These are phyloP conservation scores for Carex arenaria DNA, from an alignment of 202 grass and related monocot genomes.

Conservation along the genomic window DNA sequence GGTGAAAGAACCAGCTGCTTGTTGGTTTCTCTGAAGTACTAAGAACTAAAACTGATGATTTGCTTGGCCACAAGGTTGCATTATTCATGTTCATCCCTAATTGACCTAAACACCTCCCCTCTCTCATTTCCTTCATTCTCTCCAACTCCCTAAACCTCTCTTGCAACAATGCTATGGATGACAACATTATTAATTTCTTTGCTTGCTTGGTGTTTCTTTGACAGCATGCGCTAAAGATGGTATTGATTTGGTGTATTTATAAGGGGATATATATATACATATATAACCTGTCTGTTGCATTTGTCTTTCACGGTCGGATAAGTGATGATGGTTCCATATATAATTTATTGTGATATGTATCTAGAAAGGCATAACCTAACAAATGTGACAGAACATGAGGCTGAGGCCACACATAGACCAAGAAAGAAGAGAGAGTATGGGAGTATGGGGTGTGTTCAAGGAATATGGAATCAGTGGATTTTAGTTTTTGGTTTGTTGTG, in stretches of 20 bases:
- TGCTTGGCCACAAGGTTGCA: neutral
- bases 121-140: constrained; percentile 39
- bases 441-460: constrained; percentile 14
- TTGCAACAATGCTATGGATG: constrained; percentile 43
- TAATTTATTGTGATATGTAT: neutral
- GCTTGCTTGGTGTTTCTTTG: too few relatives aligned
- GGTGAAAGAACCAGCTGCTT: constrained; percentile 51
- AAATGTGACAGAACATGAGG: constrained; percentile 1
- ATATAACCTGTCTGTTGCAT: constrained; percentile 4
- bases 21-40: constrained; percentile 10
- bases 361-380: constrained; percentile 5
- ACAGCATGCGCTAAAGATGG: neutral
- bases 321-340: neutral
- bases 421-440: constrained; percentile 29
- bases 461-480: neutral
- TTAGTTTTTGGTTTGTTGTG: constrained; percentile 12
- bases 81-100: neutral
- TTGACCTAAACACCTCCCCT: constrained; percentile 1
- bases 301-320: constrained; percentile 25
- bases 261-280: neutral
- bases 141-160: constrained; percentile 46
- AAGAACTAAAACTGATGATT: neutral
- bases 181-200: constrained; percentile 19
- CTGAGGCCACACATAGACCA: constrained; percentile 12
- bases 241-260: constrained; percentile 2